Conservation (phyloP, 2,329 filamentous ascomycete species). For the Claviceps sp. region DNA sequence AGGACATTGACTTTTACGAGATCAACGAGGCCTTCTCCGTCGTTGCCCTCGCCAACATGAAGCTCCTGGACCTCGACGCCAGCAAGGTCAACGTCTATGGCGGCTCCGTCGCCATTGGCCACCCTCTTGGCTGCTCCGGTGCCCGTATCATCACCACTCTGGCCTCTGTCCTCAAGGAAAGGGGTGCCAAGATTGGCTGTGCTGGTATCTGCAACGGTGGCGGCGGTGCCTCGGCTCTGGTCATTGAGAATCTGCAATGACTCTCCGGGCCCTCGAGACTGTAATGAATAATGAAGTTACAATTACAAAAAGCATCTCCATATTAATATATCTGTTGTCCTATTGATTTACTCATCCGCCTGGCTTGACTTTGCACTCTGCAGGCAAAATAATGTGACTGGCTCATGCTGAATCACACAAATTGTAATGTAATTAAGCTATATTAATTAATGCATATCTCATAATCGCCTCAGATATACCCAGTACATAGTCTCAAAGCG, state of each 20-base stretch:
- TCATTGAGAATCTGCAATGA: constrained; percentile 64
- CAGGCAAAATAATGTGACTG: too few relatives aligned
- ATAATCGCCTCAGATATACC: too few relatives aligned
- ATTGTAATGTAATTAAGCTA: too few relatives aligned
- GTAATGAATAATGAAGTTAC: constrained; percentile 4
- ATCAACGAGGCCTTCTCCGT: constrained; percentile 99
- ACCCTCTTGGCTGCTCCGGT: constrained; percentile 86
- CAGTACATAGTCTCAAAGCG: too few relatives aligned
- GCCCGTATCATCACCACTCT: constrained; percentile 88
- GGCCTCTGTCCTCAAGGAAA: constrained; percentile 75
- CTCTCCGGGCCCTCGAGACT: constrained; percentile 23
- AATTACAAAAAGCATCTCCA: not conserved
- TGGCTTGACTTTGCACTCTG: too few relatives aligned
- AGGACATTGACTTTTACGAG: constrained; percentile 83
- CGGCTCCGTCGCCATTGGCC: constrained; percentile 88
- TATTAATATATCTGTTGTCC: too few relatives aligned
- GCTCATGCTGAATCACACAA: too few relatives aligned
- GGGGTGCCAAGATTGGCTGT: constrained; percentile 85
- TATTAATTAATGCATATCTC: too few relatives aligned
- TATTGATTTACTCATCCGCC: too few relatives aligned
- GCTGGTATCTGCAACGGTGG: constrained; percentile 97
- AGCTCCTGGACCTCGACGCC: constrained; percentile 65
- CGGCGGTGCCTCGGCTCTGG: constrained; percentile 84
- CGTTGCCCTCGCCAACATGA: constrained; percentile 90
- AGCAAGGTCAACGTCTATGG: constrained; percentile 93